Evolutionary conservation across 2,329 filamentous ascomycete genomes (phyloP), one percentile per base, ranked within the genome.

Genomic region (Diaporthe caulivora): DNA sequence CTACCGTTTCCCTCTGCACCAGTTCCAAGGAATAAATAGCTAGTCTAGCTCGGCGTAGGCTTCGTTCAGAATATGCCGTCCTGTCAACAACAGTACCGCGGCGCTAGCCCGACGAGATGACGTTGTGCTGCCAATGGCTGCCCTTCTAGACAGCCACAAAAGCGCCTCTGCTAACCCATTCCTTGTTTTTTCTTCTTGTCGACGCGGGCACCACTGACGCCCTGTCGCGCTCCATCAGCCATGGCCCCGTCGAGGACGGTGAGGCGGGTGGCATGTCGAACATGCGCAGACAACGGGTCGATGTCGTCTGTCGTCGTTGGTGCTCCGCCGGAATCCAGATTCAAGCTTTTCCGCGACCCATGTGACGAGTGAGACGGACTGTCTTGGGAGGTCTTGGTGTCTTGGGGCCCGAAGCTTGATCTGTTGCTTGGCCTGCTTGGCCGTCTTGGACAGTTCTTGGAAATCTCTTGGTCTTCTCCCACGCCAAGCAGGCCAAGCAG

Each of bases 101-200:
- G 7, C 62, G 62, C 62, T 67, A 67, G 47, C n/a, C 31, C 26
- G 47, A 29, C 15, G 34, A 40, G 62, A 64, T 70, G 71, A 62
- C 71, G 65, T 70, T 44, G 71, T 42, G 47, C 55, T 53, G 68
- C 55, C 54, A 51, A 60, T 47, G n/a, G 42, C 55, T 64, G 69
- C 55, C 69, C 44, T 4, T 40, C 24, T 11, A n/a, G 21, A 3
- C 49, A 65, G 70, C 70, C 60, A 72, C 70, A 49, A 65, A 58
- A 57, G 70, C 70, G 31, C 62, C 69, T 40, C 62, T 67, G 31
- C 47, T n/a, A 67, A 11, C 57, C 29, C 29, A 26, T 67, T 67
- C 62, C 62, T 40, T 67, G 62, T 53, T 67, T 67, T 67, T 53
- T 47, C 31, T 53, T 67, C 31, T 53, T 67, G 51, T 53, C 44